Conservation (phyloP, 768 basidiomycete genomes). For the Leccinum broughii region DNA sequence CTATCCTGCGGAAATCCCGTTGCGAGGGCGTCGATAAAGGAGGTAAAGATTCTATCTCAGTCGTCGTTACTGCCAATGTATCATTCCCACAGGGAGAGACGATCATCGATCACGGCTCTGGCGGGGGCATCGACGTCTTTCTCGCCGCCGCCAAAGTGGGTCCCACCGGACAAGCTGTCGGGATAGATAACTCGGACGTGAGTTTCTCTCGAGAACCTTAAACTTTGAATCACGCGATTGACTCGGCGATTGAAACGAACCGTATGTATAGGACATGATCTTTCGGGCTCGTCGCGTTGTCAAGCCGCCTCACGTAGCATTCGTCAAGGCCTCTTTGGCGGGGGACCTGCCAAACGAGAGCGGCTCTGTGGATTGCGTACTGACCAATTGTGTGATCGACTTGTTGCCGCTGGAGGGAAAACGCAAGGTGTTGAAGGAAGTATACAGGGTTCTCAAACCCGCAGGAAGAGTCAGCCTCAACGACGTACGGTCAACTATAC, state of each 20-base stretch:
- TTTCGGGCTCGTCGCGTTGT: conserved; percentile 42
- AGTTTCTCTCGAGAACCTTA: conserved; percentile 4
- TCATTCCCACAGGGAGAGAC: conserved; percentile 47
- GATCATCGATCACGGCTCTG: conserved; percentile 57
- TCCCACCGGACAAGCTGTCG: conserved; percentile 48
- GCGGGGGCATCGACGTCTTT: conserved; percentile 57
- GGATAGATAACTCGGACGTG: conserved; percentile 54
- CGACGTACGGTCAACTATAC: conserved; percentile 41
- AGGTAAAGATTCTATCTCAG: conserved; percentile 30
- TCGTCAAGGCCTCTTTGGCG: conserved; percentile 44
- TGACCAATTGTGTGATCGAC: conserved; percentile 61
- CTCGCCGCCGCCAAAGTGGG: conserved; percentile 54
- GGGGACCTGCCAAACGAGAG: conserved; percentile 49
- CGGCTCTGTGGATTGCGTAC: conserved; percentile 51
- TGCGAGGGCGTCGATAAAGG: conserved; percentile 44
- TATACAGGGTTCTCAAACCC: conserved; percentile 51
- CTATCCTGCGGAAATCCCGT: conserved; percentile 57
- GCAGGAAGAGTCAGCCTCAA: conserved; percentile 54
- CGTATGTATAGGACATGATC: conserved; percentile 49
- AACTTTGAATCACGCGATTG: not conserved
- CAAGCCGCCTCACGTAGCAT: conserved; percentile 50
- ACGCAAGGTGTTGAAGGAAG: conserved; percentile 44
- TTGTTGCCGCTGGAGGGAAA: conserved; percentile 46
- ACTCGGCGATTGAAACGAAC: not conserved
- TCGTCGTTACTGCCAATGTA: not conserved